A percentile compares a stretch with the other conserved stretches of the same genome.
These are phyloP conservation scores for Aspergillus brasiliensis DNA, from an alignment of 2,329 filamentous ascomycete species.

Conservation along the genomic window DNA sequence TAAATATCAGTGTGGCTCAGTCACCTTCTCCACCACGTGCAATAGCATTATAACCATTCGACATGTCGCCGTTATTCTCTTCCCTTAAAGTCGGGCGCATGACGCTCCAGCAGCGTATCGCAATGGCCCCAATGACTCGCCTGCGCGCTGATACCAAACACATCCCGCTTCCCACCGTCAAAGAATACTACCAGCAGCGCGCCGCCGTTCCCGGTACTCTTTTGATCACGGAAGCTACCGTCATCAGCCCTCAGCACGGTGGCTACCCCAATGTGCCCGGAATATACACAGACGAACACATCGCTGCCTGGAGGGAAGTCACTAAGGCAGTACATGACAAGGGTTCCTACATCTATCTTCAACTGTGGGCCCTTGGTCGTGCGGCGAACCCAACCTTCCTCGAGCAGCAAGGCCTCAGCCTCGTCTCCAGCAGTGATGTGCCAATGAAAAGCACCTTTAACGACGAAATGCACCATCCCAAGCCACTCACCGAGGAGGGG, in stretches of 20 bases:
- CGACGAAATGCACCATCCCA: background rate
- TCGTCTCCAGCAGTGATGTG: background rate
- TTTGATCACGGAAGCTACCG: background rate
- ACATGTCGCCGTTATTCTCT: constrained; percentile 1
- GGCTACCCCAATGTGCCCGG: constrained; percentile 34
- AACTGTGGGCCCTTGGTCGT: background rate
- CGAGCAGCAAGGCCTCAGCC: background rate
- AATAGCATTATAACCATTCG: too few relatives aligned
- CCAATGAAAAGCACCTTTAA: constrained; percentile 21
- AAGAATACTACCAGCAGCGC: constrained; percentile 1
- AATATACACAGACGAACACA: constrained; percentile 32
- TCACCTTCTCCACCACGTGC: too few relatives aligned
- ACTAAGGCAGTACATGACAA: constrained; percentile 36
- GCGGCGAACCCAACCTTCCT: background rate
- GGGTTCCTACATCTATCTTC: constrained; percentile 12
- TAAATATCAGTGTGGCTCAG: too few relatives aligned
- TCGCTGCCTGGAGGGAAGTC: constrained; percentile 36
- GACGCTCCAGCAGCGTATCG: constrained; percentile 46
- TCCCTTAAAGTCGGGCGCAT: constrained; percentile 43
- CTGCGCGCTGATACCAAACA: constrained; percentile 51
- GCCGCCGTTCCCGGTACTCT: background rate
- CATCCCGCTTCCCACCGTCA: constrained; percentile 41
- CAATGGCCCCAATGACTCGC: constrained; percentile 58
- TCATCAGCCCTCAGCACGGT: constrained; percentile 16
- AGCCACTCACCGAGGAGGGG: constrained; percentile 36